Evolutionary conservation across 2,329 filamentous ascomycete genomes (phyloP), one percentile per base, ranked within the genome.

Genomic region (Fusarium poae): DNA sequence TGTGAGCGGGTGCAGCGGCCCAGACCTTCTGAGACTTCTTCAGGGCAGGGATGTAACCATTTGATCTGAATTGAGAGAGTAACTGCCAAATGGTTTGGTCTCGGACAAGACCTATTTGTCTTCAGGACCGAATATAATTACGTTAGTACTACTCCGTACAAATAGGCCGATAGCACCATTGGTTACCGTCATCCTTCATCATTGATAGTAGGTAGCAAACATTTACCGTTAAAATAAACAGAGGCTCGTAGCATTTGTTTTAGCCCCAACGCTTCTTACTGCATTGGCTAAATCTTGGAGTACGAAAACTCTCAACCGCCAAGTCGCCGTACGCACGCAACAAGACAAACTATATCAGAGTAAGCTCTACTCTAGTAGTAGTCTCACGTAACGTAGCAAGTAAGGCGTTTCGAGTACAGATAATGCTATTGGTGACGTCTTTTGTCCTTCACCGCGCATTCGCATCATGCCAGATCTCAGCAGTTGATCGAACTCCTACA

Each of bases 11-110:
- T 67, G 53, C 51, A 54, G 59, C 25, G 63, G 64, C 65, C 70
- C 35, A 55, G 70, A 56, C 66, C 66, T 66, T 69, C 43, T 54
- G 61, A 57, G 65, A 68, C 60, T 52, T 68, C 57, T 63, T 53
- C 49, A 37, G 50, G 37, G 27, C 49, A 53, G 32, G 43, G 64
- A 54, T 50, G 23, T n/a, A 30, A 21, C 27, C 43, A 21, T 45
- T 45, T 7, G 29, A 23, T 23, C 29, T 44, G 42, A 13, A n/a
- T 29, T 44, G 12, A 40, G 20, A n/a, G 18, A 25, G 30, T 27
- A 15, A 39, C 15, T 5, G 32, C n/a, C n/a, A 37, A 37, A 49
- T 63, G 58, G 58, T 35, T 63, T 57, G 37, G 29, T 42, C 30
- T 42, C 30, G 29, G 23, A 20, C 16, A 27, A 61, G 32, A 50